phyloP scores from a whole-genome alignment of 257 asterid species.

The Linderniella brevidens region DNA sequence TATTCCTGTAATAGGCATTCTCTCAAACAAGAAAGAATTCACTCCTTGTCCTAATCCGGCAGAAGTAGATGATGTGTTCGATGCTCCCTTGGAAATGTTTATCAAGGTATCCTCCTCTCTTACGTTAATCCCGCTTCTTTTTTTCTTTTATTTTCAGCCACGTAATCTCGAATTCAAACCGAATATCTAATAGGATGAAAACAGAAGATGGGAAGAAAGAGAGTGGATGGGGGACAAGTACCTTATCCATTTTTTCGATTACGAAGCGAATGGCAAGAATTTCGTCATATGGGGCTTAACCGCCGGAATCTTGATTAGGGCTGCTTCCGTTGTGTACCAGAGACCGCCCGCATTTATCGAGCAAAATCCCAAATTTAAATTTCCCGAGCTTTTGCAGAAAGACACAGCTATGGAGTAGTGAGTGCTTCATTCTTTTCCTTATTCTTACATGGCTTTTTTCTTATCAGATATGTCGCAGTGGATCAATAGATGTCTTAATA shows the following conservation, averaged over 20 bases:
- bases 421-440: too few species aligned
- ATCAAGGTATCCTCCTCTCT: conserved; percentile 19
- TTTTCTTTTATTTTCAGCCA: not conserved
- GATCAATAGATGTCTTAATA: too few species aligned
- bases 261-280: conserved; percentile 19
- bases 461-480: too few species aligned
- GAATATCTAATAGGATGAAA: conserved; percentile 33
- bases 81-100: conserved; percentile 77
- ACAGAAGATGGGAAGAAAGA: conserved; percentile 36
- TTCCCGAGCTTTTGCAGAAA: too few species aligned
- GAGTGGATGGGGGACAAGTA: conserved; percentile 51
- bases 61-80: conserved; percentile 63
- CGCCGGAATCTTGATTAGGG: conserved; percentile 56
- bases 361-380: conserved; percentile 28
- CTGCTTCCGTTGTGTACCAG: conserved; percentile 52
- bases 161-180: not conserved
- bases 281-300: conserved; percentile 72
- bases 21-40: conserved; percentile 34
- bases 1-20: conserved; percentile 66
- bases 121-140: not conserved
- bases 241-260: conserved; percentile 60
- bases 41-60: conserved; percentile 36
- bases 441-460: too few species aligned
- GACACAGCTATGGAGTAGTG: too few species aligned
- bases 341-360: conserved; percentile 40